Evolutionary conservation across 2,329 filamentous ascomycete genomes (phyloP), one percentile per base, ranked within the genome.

Genomic region (Colletotrichum navitas): DNA sequence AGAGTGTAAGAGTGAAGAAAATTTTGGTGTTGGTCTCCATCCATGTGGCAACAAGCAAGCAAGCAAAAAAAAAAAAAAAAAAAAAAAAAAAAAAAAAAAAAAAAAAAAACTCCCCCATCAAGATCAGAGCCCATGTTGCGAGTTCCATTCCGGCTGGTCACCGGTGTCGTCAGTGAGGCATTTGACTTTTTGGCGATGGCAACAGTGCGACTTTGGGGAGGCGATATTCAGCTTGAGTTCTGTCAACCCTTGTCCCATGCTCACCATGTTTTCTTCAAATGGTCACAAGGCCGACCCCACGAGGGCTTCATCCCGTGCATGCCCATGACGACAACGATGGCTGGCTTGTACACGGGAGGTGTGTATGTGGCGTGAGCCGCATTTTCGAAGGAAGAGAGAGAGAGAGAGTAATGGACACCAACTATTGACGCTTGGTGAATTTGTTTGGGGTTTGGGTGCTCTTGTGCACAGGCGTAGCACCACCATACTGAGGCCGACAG

Each of bases 61-160:
- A 64, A 64, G 49, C 59, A n/a, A n/a, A n/a, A n/a, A n/a, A n/a
- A n/a, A n/a, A n/a, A n/a, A n/a, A n/a, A n/a, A n/a, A n/a, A n/a
- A n/a, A n/a, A n/a, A n/a, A n/a, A n/a, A n/a, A n/a, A n/a, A n/a
- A n/a, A n/a, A n/a, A n/a, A n/a, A n/a, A n/a, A n/a, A n/a, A n/a
- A n/a, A n/a, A n/a, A n/a, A n/a, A n/a, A n/a, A n/a, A n/a, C n/a
- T n/a, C n/a, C n/a, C n/a, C n/a, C 54, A 34, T 51, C 45, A 71
- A 36, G 59, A 59, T 55, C 34, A 59, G 45, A 64, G 47, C 45
- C 60, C 32, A 41, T 41, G 60, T 47, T 32, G 24, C 49, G 21
- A 60, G 65, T 59, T 54, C 69, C 69, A 72, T 72, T 69, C 45
- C 32, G 29, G 63, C 65, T 72, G 69, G 69, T 59, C 47, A 61